Evolutionary conservation across 2,329 filamentous ascomycete species (phyloP), one percentile per base, ranked within the genome.

Genomic region (Aspergillus sp.): DNA sequence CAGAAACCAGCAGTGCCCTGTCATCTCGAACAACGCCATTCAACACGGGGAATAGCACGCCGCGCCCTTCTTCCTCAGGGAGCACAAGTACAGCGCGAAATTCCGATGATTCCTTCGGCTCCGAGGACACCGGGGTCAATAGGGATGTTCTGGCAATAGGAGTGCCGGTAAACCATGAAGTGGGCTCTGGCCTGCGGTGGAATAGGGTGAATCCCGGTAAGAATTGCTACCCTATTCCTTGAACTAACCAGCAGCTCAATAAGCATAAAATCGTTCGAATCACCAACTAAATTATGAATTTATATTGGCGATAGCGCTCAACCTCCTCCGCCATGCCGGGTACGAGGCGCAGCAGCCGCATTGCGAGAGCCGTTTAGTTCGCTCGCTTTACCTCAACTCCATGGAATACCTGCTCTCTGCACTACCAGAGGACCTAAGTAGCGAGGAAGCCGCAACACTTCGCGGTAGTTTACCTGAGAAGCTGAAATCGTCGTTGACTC

Each of bases 321-420:
- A 66, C 44, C 67, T 75, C 44, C 67, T 77, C 23, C 71, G 70
- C 14, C 73, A 69, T 63, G 71, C 73, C 17, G 64, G 68, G 3
- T 68, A 66, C 24, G 74, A 77, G 61, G 70, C 69, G 1, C 71
- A 74, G 56, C 69, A 69, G 52, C 55, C 65, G 11, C 63, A 67
- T 2, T 62, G 70, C 8, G 73, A 75, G 56, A 63, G 59, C 19
- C 65, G 62, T n/a, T 65, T 75, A 8, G 64, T 69, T 44, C 68
- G 73, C 8, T 71, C 69, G 2, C 66, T 75, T 14, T 74, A 71
- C 41, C 67, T 77, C 35, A 70, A 69, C 58, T 73, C 72, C 1
- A 40, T 77, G n/a, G 63, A 72, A 8, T 76, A 76, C 52, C 65
- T 76, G 6, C 67, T 76, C 14, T 69, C 73, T 44, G 73, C 70